phyloP scores from a whole-genome alignment of 2,329 filamentous ascomycete species.

The Chaetomiaceae sp. region DNA sequence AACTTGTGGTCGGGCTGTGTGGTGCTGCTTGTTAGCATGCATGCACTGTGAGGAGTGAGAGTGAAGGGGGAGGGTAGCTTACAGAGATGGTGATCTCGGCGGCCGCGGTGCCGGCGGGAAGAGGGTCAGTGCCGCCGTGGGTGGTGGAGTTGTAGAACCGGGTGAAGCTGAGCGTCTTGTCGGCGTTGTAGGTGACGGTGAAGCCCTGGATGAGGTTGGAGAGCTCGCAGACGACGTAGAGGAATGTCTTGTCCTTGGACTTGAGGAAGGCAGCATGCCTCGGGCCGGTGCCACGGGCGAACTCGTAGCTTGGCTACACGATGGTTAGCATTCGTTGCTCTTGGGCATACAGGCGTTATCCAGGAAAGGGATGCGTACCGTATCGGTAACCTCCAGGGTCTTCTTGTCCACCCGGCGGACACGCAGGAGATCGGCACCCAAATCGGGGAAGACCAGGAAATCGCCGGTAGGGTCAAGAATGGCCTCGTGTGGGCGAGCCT shows the following conservation, averaged over 20 bases:
- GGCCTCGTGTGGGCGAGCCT: constrained; percentile 61
- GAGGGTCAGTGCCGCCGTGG: constrained; percentile 41
- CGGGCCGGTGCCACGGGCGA: constrained; percentile 55
- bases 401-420: constrained; percentile 50
- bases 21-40: not conserved
- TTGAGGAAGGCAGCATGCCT: constrained; percentile 59
- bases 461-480: constrained; percentile 59
- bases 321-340: not conserved
- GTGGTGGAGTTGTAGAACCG: constrained; percentile 46
- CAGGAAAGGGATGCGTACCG: constrained; percentile 16
- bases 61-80: constrained; percentile 29
- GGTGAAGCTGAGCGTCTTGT: constrained; percentile 40
- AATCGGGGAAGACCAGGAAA: constrained; percentile 62
- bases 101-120: constrained; percentile 41
- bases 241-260: constrained; percentile 42
- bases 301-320: constrained; percentile 33
- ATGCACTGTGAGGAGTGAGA: not conserved
- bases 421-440: constrained; percentile 60
- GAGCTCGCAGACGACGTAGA: constrained; percentile 61
- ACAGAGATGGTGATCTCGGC: constrained; percentile 58
- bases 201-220: constrained; percentile 54
- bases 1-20: constrained; percentile 55
- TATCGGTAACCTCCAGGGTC: constrained; percentile 39
- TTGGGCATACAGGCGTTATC: too few relatives aligned
- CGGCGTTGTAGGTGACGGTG: constrained; percentile 46